Conservation (phyloP, 305 asterid species). For the Andrographis paniculata region DNA sequence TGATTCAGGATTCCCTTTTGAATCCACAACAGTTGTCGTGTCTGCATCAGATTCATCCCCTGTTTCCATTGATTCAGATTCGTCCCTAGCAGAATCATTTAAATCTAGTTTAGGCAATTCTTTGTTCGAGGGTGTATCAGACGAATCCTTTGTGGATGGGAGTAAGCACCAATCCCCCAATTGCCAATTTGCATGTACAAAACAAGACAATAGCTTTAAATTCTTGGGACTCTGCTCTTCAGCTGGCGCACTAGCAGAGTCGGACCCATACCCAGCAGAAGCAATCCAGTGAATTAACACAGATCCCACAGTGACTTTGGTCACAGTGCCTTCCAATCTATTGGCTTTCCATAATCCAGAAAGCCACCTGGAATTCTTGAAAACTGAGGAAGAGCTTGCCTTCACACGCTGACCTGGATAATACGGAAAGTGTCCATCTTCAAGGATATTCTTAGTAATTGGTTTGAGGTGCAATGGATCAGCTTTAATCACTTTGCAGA, state of each 20-base stretch:
- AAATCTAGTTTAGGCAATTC: constrained; percentile 38
- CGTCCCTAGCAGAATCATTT: constrained; percentile 38
- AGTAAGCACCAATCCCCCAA: constrained; percentile 96
- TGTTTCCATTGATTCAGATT: constrained; percentile 54
- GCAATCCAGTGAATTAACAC: constrained; percentile 90
- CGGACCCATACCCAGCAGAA: constrained; percentile 87
- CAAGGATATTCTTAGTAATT: constrained; percentile 52
- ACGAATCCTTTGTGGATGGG: constrained; percentile 33
- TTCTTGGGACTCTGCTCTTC: constrained; percentile 86
- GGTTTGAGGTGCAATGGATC: constrained; percentile 82
- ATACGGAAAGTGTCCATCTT: constrained; percentile 88
- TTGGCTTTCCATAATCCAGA: constrained; percentile 94
- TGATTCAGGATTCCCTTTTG: constrained; percentile 11
- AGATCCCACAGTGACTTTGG: constrained; percentile 85
- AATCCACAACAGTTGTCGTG: constrained; percentile 22
- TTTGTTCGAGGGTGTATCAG: constrained; percentile 32
- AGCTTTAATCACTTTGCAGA: constrained; percentile 84
- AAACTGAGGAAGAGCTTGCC: constrained; percentile 82
- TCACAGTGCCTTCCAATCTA: constrained; percentile 83
- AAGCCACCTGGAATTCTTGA: constrained; percentile 89
- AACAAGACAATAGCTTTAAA: constrained; percentile 77
- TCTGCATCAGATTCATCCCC: constrained; percentile 63
- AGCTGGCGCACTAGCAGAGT: constrained; percentile 68
- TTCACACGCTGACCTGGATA: constrained; percentile 96
- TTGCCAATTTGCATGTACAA: constrained; percentile 89